These are phyloP conservation scores for Penicillium parvum DNA, from an alignment of 495 filamentous ascomycete species.

Conservation along the genomic window DNA sequence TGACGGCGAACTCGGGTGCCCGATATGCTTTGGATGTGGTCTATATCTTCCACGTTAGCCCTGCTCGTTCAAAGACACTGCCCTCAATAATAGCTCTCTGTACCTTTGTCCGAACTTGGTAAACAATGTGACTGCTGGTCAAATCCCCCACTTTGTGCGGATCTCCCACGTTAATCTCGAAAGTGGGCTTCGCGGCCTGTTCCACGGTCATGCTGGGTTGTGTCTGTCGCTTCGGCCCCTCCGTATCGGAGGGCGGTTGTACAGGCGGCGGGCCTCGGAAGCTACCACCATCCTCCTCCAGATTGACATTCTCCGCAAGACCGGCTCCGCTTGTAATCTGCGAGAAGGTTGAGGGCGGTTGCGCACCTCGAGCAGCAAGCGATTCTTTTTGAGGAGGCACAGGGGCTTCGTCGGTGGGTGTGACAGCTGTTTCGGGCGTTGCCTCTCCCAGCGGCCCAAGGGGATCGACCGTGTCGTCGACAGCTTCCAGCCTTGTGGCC, in stretches of 20 bases:
- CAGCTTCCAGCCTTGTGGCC: conserved; percentile 77
- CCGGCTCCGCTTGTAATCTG: conserved; percentile 44
- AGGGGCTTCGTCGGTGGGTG: conserved; percentile 64
- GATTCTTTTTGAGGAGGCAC: conserved; percentile 85
- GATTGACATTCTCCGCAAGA: conserved; percentile 57
- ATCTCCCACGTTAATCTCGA: conserved; percentile 91
- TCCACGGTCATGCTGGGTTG: conserved; percentile 84
- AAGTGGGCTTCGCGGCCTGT: conserved; percentile 83
- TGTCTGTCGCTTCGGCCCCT: conserved; percentile 51
- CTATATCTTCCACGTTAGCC: conserved; percentile 39
- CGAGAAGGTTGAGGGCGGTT: conserved; percentile 45
- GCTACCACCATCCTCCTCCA: conserved; percentile 59
- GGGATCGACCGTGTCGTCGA: conserved; percentile 89
- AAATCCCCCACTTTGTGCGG: conserved; percentile 96
- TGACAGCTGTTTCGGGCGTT: conserved; percentile 37
- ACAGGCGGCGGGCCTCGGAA: conserved; percentile 71
- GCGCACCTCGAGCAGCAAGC: conserved; percentile 54
- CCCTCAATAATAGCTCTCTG: too few relatives aligned
- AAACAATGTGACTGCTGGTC: conserved; percentile 95
- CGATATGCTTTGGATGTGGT: conserved; percentile 95
- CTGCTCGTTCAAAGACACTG: not conserved
- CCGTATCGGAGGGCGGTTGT: conserved; percentile 51
- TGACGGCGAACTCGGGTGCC: conserved; percentile 84
- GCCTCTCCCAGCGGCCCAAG: conserved; percentile 76
- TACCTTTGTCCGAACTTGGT: conserved; percentile 92